Conservation (phyloP, 805 yeast species). For the Tetrapisispora taiwanensis region DNA sequence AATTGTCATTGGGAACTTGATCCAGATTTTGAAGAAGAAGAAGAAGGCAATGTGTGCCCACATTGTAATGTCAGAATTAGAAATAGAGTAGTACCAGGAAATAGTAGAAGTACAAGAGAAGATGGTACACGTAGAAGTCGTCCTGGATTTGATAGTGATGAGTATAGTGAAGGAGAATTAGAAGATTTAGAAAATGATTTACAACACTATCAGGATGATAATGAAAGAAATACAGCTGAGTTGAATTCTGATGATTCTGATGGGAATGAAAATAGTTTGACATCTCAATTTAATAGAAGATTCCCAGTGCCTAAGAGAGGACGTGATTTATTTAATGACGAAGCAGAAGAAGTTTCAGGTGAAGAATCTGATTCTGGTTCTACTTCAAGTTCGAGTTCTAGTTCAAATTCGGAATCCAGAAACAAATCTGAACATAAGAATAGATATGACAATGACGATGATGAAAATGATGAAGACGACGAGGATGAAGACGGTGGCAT, state of each 20-base stretch:
- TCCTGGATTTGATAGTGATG: conserved; percentile 12
- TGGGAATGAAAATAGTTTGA: background rate
- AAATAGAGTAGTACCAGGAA: conserved; percentile 11
- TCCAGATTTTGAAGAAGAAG: conserved; percentile 18
- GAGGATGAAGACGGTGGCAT: conserved; percentile 1
- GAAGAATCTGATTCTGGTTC: conserved; percentile 7
- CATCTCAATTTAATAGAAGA: conserved; percentile 1
- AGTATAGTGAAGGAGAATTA: conserved; percentile 21
- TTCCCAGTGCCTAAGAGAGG: conserved; percentile 1
- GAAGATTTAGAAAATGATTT: conserved; percentile 7
- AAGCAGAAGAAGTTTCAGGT: conserved; percentile 8
- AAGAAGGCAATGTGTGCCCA: conserved; percentile 38
- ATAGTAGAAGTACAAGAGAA: background rate
- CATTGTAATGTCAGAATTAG: conserved; percentile 54
- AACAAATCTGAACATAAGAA: conserved; percentile 5
- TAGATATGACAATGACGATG: conserved; percentile 6
- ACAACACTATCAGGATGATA: conserved; percentile 2
- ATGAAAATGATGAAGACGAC: conserved; percentile 7
- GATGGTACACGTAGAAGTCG: background rate
- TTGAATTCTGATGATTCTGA: conserved; percentile 3
- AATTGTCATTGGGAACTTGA: conserved; percentile 71
- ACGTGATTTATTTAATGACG: conserved; percentile 3
- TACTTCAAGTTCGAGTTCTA: background rate
- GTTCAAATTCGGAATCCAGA: background rate
- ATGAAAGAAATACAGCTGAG: conserved; percentile 5